phyloP scores from a whole-genome alignment of 192 early-diverging fungal genomes.

The Podila epigama region DNA sequence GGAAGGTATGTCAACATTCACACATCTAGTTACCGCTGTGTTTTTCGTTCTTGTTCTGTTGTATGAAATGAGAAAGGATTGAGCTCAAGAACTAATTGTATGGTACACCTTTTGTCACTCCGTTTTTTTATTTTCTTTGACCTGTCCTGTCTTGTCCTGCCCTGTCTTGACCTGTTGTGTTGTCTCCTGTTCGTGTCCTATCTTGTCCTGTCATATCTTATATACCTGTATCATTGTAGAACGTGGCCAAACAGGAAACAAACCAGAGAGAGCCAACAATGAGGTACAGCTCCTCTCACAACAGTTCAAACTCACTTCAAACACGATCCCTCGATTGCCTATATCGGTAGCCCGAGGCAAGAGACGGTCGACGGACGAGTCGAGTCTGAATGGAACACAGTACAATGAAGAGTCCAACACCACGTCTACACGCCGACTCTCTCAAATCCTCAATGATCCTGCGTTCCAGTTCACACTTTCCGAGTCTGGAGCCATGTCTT shows the following conservation, averaged over 20 bases:
- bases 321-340: conserved; percentile 15
- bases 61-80: neutral
- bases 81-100: too few species aligned
- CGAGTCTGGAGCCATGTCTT: conserved; percentile 24
- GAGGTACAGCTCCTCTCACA: conserved; percentile 19
- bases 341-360: conserved; percentile 16
- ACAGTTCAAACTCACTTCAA: conserved; percentile 34
- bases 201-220: conserved; percentile 12
- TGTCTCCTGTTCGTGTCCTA: neutral
- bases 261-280: conserved; percentile 1
- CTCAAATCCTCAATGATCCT: conserved; percentile 41
- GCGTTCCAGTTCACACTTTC: conserved; percentile 29
- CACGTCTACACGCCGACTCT: conserved; percentile 10
- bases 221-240: conserved; percentile 15
- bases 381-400: conserved; percentile 7
- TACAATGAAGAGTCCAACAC: conserved; percentile 7
- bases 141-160: neutral
- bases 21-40: neutral
- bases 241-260: conserved; percentile 6
- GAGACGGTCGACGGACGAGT: conserved; percentile 19
- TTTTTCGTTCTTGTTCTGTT: neutral
- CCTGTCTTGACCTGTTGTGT: neutral
- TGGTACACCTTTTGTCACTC: neutral
- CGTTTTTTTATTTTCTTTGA: neutral
- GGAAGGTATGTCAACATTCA: conserved; percentile 32